Evolutionary conservation across 257 asterid genomes (phyloP).

Genomic region (Gentiana dahurica): DNA sequence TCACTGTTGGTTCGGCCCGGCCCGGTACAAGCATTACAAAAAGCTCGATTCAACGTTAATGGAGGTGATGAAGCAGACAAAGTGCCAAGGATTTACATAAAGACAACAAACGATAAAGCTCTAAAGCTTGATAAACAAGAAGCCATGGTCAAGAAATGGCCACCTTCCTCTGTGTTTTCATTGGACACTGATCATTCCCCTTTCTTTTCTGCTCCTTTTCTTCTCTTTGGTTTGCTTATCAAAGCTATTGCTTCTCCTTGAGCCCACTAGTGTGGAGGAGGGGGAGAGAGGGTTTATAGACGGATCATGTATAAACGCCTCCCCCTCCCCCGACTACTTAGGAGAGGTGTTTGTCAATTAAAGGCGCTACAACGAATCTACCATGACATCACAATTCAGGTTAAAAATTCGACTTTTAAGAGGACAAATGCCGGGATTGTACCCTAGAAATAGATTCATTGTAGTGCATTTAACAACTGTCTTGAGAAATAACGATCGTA

Average conservation of each 20-base stretch:
- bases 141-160: constrained; percentile 69
- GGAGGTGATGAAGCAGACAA: constrained; percentile 5
- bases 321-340: no score
- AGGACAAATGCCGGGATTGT: no score
- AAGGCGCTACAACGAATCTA: no score
- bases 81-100: constrained; percentile 54
- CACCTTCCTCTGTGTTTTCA: constrained; percentile 40
- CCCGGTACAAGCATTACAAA: constrained; percentile 47
- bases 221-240: constrained; percentile 46
- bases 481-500: no score
- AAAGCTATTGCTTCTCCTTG: constrained; percentile 31
- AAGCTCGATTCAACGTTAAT: constrained; percentile 21
- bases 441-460: no score
- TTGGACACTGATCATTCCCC: constrained; percentile 88
- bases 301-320: no score
- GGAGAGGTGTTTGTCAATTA: no score
- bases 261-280: not conserved
- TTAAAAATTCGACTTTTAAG: no score
- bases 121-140: constrained; percentile 56
- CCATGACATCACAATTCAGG: no score
- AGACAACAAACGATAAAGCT: constrained; percentile 37
- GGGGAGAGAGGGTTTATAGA: no score
- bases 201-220: constrained; percentile 68
- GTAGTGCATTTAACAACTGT: no score
- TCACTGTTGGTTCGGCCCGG: constrained; percentile 64